phyloP scores from a whole-genome alignment of 2,329 filamentous ascomycete genomes.

The Cladosporium sp. region DNA sequence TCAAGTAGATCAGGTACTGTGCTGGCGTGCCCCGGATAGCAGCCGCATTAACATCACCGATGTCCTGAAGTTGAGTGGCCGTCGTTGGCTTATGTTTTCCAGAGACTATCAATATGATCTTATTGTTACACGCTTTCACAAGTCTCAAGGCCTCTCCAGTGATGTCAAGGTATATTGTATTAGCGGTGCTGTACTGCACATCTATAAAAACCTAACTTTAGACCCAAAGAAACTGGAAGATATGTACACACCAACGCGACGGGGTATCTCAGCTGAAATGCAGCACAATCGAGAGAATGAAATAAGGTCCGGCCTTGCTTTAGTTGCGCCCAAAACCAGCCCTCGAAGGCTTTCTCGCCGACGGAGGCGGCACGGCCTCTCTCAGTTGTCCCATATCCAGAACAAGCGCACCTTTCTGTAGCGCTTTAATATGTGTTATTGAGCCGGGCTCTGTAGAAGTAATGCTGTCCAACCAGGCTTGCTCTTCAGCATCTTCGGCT shows the following conservation, averaged over 20 bases:
- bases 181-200: neutral
- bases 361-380: constrained; percentile 8
- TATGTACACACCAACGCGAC: constrained; percentile 12
- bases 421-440: constrained; percentile 30
- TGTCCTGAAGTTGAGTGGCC: neutral
- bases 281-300: constrained; percentile 12
- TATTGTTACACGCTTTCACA: neutral
- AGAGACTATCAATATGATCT: neutral
- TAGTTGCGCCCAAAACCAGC: constrained; percentile 6
- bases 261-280: constrained; percentile 17
- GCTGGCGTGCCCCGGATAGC: neutral
- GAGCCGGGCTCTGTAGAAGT: constrained; percentile 29
- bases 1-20: neutral
- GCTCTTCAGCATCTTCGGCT: constrained; percentile 31
- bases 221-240: constrained; percentile 1
- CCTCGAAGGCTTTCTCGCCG: constrained; percentile 13
- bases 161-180: neutral
- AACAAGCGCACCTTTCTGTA: constrained; percentile 32
- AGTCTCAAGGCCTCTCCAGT: neutral
- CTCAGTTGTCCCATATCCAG: constrained; percentile 32
- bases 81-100: neutral
- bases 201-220: neutral
- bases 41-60: neutral
- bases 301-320: constrained; percentile 1
- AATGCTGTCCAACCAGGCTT: constrained; percentile 38